Conservation (phyloP, 2,329 filamentous ascomycete species). For the Ilyonectria robusta region DNA sequence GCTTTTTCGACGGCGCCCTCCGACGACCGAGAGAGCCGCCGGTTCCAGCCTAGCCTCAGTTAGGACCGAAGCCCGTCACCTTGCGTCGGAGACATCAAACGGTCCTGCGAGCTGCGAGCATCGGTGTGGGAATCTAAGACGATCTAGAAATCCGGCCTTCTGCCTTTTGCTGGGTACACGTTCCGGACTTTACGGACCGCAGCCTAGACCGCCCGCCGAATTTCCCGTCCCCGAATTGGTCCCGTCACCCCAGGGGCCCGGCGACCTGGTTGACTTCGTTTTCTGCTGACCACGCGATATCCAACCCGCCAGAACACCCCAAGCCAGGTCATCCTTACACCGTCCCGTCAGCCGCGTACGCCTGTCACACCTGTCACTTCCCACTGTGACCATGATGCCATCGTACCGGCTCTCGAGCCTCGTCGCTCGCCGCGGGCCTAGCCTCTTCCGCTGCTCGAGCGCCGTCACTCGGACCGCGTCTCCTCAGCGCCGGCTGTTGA, state of each 20-base stretch:
- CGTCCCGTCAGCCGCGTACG: conserved; percentile 4
- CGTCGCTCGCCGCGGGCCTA: conserved; percentile 36
- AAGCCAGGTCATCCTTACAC: conserved; percentile 21
- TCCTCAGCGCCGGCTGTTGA: conserved; percentile 42
- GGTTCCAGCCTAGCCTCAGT: conserved; percentile 31
- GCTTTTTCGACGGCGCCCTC: conserved; percentile 41
- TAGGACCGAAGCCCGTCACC: conserved; percentile 14
- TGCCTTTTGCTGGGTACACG: neutral
- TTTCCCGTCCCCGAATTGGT: neutral
- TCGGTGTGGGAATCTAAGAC: neutral
- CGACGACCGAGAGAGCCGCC: conserved; percentile 34
- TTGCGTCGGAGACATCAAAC: neutral
- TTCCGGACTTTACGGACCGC: neutral
- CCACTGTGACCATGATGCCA: conserved; percentile 28
- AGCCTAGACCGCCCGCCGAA: neutral
- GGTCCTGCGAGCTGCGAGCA: neutral
- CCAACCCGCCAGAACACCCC: conserved; percentile 5
- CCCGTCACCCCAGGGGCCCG: neutral
- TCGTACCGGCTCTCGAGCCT: conserved; percentile 39
- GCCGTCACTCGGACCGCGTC: conserved; percentile 32
- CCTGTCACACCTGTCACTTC: neutral
- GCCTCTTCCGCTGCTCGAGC: conserved; percentile 36
- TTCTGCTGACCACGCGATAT: neutral
- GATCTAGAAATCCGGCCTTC: neutral
- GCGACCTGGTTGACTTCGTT: neutral